phyloP scores from a whole-genome alignment of 2,329 filamentous ascomycete genomes.

The Teratosphaeria destructans region DNA sequence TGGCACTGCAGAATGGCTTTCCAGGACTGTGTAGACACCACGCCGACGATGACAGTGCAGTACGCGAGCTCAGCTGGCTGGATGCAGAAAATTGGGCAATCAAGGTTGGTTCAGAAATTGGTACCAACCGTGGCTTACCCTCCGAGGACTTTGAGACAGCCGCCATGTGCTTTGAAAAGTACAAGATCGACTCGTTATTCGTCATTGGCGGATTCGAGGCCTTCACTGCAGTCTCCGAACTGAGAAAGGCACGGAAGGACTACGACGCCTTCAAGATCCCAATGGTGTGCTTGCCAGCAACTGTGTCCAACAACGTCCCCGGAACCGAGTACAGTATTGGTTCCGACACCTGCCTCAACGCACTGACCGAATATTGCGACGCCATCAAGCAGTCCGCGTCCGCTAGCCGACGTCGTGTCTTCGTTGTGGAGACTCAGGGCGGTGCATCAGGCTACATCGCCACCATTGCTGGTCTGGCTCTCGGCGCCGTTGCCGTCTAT shows the following conservation, averaged over 20 bases:
- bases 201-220: conserved; percentile 88
- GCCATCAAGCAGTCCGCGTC: conserved; percentile 96
- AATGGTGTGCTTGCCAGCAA: conserved; percentile 84
- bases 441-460: conserved; percentile 90
- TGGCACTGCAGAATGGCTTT: conserved; percentile 95
- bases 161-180: conserved; percentile 71
- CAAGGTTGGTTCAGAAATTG: conserved; percentile 94
- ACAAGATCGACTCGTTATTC: conserved; percentile 85
- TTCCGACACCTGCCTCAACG: conserved; percentile 93
- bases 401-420: conserved; percentile 82
- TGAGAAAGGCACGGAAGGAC: conserved; percentile 66
- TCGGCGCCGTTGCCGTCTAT: conserved; percentile 87
- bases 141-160: conserved; percentile 76
- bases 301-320: conserved; percentile 96
- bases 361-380: conserved; percentile 89
- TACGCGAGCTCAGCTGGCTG: conserved; percentile 80
- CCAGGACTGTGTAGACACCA: conserved; percentile 88
- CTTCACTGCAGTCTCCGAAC: conserved; percentile 81
- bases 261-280: conserved; percentile 87
- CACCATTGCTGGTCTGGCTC: conserved; percentile 78
- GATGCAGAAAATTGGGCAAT: conserved; percentile 94
- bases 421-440: conserved; percentile 96
- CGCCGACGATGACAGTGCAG: conserved; percentile 66
- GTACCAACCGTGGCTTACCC: conserved; percentile 89
- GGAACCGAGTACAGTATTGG: conserved; percentile 95